phyloP scores from a whole-genome alignment of 108 stramenopile genomes.

The Discostella stelligeroides region DNA sequence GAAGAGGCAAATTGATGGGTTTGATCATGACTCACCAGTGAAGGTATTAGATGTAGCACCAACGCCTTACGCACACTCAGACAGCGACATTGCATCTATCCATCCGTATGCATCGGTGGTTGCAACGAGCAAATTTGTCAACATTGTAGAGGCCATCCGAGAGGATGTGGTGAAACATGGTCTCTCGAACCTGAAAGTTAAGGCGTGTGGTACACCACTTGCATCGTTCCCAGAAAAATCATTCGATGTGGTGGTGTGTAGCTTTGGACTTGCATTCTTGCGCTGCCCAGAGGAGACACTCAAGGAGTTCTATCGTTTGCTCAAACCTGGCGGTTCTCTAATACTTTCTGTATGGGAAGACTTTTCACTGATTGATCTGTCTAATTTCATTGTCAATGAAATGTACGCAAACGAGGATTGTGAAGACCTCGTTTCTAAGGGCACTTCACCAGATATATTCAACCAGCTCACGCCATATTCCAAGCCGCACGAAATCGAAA shows the following conservation, averaged over 20 bases:
- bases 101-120: constrained; percentile 24
- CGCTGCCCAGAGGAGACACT: constrained; percentile 35
- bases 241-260: constrained; percentile 40
- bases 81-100: constrained; percentile 24
- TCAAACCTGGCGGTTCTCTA: constrained; percentile 42
- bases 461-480: constrained; percentile 26
- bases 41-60: constrained; percentile 33
- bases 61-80: constrained; percentile 27
- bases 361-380: constrained; percentile 22
- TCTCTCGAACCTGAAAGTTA: constrained; percentile 22
- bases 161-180: constrained; percentile 7
- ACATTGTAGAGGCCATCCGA: constrained; percentile 25
- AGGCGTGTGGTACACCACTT: neutral
- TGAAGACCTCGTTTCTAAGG: constrained; percentile 24
- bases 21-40: constrained; percentile 11
- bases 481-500: constrained; percentile 32
- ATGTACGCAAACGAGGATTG: constrained; percentile 20
- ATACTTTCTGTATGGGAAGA: constrained; percentile 47
- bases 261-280: constrained; percentile 40
- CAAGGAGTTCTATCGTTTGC: constrained; percentile 20
- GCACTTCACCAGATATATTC: constrained; percentile 9
- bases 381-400: constrained; percentile 27
- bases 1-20: constrained; percentile 29
- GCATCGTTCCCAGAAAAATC: constrained; percentile 32
- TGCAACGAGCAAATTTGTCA: constrained; percentile 32